Evolutionary conservation across 2,329 filamentous ascomycete species (phyloP).

Genomic region (Dryadomyces quercivorus): DNA sequence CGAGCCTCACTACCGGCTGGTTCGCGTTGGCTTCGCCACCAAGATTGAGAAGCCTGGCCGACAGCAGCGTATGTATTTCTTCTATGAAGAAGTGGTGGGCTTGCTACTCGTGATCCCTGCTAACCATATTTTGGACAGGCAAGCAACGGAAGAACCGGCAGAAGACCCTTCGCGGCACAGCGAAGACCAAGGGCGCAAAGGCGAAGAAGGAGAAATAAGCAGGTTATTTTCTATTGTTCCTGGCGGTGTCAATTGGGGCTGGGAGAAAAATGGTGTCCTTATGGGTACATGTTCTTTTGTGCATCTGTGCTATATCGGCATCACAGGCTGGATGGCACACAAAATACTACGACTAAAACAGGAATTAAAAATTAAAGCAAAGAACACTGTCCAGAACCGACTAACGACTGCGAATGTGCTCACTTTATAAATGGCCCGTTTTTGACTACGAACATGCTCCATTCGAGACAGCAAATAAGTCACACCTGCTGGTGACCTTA

Average conservation of each 20-base stretch:
- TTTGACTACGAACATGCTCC: too few relatives aligned
- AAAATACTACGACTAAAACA: constrained; percentile 6
- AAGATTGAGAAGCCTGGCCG: constrained; percentile 97
- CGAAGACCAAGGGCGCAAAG: constrained; percentile 93
- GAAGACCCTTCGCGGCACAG: constrained; percentile 96
- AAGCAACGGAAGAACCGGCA: constrained; percentile 99
- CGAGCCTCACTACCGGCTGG: constrained; percentile 94
- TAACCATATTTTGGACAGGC: constrained; percentile 45
- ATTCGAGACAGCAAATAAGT: too few relatives aligned
- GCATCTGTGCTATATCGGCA: background rate
- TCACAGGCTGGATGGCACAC: background rate
- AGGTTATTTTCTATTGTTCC: constrained; percentile 12
- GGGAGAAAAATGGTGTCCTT: background rate
- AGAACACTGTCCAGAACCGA: background rate
- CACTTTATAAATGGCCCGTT: too few relatives aligned
- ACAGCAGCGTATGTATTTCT: constrained; percentile 73
- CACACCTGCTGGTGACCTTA: too few relatives aligned
- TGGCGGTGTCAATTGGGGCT: background rate
- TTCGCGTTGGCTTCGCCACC: constrained; percentile 80
- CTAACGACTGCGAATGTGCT: background rate
- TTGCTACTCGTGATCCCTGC: background rate
- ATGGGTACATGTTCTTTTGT: constrained; percentile 4
- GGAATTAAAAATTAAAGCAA: constrained; percentile 2
- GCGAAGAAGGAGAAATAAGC: constrained; percentile 89
- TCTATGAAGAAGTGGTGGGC: background rate